Evolutionary conservation across 805 yeast genomes (phyloP), one percentile per base, ranked within the genome.

Genomic region (Barnettozyma siamensis): DNA sequence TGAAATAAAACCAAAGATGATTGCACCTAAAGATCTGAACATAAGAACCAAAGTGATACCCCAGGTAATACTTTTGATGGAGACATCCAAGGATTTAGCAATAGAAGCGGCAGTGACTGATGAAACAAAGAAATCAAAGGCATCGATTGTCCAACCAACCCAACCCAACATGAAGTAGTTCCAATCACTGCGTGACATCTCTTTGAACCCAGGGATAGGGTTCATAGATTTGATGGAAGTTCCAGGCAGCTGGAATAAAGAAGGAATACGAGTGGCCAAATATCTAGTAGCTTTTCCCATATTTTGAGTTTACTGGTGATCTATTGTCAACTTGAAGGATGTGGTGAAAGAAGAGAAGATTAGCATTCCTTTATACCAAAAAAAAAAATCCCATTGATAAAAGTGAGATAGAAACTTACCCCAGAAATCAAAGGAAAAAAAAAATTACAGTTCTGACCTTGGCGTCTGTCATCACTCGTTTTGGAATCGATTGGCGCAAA

Each of bases 41-140:
- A 82, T 81, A 23, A 82, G 69, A 35, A 80, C 88, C 46, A 80
- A 65, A 11, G 87, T 79, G 47, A 83, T 72, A 37, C 87, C 88
- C 85, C 86, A 81, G 10, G 87, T 76, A 50, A 83, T 69, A 36
- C 72, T 73, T 19, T 67, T 64, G 20, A 74, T 68, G 1, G 66
- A 40, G 8, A 60, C 64, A 33, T 64, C 65, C 38, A 82, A 70
- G 3, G 72, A 54, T 31, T 57, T 51, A 24, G 86, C 81, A 38
- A 83, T 66, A 3, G 65, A 58, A 2, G 71, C 43, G 3, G 74
- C 80, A 40, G 77, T 72, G 36, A 80, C 67, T 11, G 83, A 72
- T 9, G 78, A 80, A 23, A 76, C 64, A 55, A 83, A 83, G 62
- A 78, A 83, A 52, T 82, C 88, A 58, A 82, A 73, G 3, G 87